Evolutionary conservation across 116 monocot species (phyloP).

Genomic region (Posidonia oceanica): DNA sequence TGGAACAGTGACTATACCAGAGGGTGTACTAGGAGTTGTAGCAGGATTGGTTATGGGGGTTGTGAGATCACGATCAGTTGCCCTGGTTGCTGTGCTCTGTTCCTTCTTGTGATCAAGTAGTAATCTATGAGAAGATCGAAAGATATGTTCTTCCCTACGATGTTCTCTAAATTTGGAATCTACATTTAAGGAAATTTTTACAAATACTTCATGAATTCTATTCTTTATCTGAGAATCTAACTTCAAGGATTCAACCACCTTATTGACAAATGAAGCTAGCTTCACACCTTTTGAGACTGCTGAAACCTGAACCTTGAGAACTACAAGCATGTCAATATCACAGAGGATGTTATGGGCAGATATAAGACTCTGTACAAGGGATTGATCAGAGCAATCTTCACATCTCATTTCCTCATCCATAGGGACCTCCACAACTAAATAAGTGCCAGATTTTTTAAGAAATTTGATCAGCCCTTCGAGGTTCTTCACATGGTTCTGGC

Average conservation of each 20-base stretch:
- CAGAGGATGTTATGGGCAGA: background rate
- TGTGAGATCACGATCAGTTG: background rate
- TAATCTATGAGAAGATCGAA: background rate
- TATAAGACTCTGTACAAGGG: background rate
- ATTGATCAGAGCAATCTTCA: background rate
- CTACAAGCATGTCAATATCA: background rate
- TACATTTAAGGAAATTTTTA: background rate
- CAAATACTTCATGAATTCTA: background rate
- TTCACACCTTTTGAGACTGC: background rate
- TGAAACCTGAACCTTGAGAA: background rate
- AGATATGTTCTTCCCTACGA: background rate
- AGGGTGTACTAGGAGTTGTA: slow-evolving; percentile 43
- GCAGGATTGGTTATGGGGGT: slow-evolving; percentile 32
- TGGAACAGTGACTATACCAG: slow-evolving; percentile 50
- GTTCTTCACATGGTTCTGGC: background rate
- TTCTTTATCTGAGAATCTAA: background rate
- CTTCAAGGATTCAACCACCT: background rate
- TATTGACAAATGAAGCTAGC: background rate
- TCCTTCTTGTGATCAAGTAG: slow-evolving; percentile 2
- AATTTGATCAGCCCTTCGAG: background rate
- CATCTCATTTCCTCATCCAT: background rate
- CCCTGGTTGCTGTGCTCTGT: background rate
- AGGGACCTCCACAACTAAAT: background rate
- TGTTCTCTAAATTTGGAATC: background rate
- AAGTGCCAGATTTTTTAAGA: background rate